phyloP scores from a whole-genome alignment of 345 rosid genomes.

The Arabis alpina region DNA sequence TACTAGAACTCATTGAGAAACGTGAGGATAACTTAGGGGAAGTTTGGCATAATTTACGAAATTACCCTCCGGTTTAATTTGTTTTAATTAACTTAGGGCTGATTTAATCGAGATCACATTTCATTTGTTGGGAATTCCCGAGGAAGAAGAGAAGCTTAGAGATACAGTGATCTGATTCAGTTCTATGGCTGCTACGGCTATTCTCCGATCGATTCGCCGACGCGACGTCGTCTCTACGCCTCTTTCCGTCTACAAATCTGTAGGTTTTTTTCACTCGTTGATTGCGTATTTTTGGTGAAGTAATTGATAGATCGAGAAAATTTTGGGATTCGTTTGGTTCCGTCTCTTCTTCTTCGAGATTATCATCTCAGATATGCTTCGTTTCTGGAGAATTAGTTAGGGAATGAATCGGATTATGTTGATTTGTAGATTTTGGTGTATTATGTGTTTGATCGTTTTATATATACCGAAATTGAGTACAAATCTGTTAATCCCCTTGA shows the following conservation, averaged over 20 bases:
- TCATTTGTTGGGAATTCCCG: conserved; percentile 8
- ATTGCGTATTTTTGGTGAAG: neutral
- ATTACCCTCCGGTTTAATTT: conserved; percentile 13
- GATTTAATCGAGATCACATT: conserved; percentile 32
- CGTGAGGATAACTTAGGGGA: conserved; percentile 16
- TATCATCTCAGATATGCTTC: conserved; percentile 1
- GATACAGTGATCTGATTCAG: conserved; percentile 22
- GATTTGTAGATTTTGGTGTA: conserved; percentile 1
- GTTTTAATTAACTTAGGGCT: conserved; percentile 1
- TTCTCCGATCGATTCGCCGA: conserved; percentile 73
- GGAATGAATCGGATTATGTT: neutral
- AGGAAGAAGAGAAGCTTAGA: neutral
- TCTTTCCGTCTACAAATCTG: conserved; percentile 63
- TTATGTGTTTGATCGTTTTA: neutral
- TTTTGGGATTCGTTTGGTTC: conserved; percentile 6
- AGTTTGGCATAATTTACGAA: neutral
- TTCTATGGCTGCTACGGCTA: conserved; percentile 65
- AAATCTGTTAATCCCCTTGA: neutral
- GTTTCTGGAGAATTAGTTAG: neutral
- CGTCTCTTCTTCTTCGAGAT: neutral
- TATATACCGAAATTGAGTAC: neutral
- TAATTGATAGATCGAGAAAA: conserved; percentile 18
- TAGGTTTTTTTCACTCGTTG: conserved; percentile 38
- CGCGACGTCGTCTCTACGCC: conserved; percentile 67
- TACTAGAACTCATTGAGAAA: neutral